Evolutionary conservation across 495 filamentous ascomycete species (phyloP).

Genomic region (Stereocaulon alpinum): DNA sequence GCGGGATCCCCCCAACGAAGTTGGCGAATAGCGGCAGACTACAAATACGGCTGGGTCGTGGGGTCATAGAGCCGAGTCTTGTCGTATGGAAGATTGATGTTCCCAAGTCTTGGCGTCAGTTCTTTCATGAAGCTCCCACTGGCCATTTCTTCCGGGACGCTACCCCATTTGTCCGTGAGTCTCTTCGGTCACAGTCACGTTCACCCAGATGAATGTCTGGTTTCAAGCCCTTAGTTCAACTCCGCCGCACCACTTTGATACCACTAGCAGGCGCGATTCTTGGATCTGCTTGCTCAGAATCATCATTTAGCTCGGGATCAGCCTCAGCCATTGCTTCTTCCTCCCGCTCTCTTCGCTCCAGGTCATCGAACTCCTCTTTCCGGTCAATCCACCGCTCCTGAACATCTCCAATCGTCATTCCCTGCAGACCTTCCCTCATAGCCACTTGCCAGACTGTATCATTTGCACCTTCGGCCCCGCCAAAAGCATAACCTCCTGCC

Average conservation of each 20-base stretch:
- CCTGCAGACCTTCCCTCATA: conserved; percentile 71
- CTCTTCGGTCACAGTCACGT: no score
- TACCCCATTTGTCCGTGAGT: no score
- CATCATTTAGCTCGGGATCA: conserved; percentile 13
- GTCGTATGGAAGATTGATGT: no score
- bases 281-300: conserved; percentile 25
- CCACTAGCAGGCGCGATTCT: conserved; percentile 33
- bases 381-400: conserved; percentile 92
- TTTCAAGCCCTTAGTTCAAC: conserved; percentile 14
- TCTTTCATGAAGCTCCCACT: no score
- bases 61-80: no score
- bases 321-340: conserved; percentile 43
- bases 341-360: conserved; percentile 61
- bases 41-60: no score
- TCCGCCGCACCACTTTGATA: conserved; percentile 37
- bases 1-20: no score
- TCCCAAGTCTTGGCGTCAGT: no score
- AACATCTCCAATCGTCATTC: conserved; percentile 74
- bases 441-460: conserved; percentile 91
- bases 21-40: no score
- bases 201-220: no score
- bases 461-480: conserved; percentile 80
- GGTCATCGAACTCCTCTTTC: conserved; percentile 78
- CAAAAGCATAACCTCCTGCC: conserved; percentile 88
- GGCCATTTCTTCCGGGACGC: no score